A percentile compares a stretch with the other conserved stretches of the same genome.
phyloP scores from a whole-genome alignment of 805 yeast genomes.

The Alloascoidea africana region DNA sequence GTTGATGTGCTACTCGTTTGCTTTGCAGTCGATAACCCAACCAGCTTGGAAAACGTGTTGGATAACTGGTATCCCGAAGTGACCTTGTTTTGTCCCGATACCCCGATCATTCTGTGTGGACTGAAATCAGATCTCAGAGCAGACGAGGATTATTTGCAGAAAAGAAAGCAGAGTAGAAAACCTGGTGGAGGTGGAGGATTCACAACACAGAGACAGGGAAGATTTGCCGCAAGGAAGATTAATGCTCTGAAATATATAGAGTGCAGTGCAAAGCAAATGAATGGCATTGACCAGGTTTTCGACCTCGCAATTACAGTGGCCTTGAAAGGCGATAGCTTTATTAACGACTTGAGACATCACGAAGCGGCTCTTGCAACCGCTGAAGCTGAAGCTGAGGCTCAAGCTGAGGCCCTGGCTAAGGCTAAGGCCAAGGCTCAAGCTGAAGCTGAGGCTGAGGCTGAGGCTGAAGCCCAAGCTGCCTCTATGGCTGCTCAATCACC shows the following conservation, averaged over 20 bases:
- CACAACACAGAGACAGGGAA: conserved; percentile 13
- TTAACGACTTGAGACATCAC: neutral
- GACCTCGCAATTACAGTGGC: neutral
- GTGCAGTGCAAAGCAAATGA: conserved; percentile 89
- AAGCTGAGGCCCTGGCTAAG: too few relatives aligned
- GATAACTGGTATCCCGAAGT: conserved; percentile 96
- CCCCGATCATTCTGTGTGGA: conserved; percentile 84
- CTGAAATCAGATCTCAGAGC: conserved; percentile 85
- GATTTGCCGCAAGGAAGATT: conserved; percentile 79
- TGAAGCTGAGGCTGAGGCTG: too few relatives aligned
- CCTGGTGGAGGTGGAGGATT: too few relatives aligned
- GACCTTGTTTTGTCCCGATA: conserved; percentile 94
- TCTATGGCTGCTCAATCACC: too few relatives aligned
- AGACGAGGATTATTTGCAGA: conserved; percentile 36
- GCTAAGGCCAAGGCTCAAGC: too few relatives aligned
- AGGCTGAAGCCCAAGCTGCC: too few relatives aligned
- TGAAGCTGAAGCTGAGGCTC: too few relatives aligned
- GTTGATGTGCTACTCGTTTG: conserved; percentile 95
- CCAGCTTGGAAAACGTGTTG: conserved; percentile 88
- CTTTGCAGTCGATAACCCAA: conserved; percentile 86
- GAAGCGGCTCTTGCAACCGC: too few relatives aligned
- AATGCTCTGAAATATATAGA: conserved; percentile 93
- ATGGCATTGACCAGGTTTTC: conserved; percentile 99
- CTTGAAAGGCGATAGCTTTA: neutral
- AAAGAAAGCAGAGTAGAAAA: too few relatives aligned